Evolutionary conservation across 352 stramenopile species (phyloP).

Genomic region (Phytophthora kernoviae): DNA sequence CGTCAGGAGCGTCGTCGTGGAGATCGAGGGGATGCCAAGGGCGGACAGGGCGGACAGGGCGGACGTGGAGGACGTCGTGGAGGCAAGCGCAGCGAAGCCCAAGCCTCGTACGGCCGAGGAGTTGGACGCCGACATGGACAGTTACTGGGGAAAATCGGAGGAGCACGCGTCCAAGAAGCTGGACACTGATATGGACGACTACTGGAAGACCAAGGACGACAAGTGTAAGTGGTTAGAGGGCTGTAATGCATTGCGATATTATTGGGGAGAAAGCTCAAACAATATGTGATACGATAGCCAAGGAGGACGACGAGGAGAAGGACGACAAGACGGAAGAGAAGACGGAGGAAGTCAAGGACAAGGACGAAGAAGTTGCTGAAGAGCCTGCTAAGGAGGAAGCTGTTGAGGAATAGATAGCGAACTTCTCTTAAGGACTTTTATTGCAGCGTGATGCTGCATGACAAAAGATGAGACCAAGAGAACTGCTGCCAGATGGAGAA

Average conservation of each 20-base stretch:
- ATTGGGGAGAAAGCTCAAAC: background rate
- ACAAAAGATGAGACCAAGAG: conserved; percentile 3
- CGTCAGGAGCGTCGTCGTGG: conserved; percentile 32
- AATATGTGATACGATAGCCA: conserved; percentile 7
- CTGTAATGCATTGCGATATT: background rate
- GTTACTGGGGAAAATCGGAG: conserved; percentile 86
- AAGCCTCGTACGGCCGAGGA: conserved; percentile 82
- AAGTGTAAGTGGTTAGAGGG: conserved; percentile 27
- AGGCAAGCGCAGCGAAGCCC: conserved; percentile 40
- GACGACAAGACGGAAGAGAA: conserved; percentile 10
- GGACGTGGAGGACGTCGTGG: conserved; percentile 25
- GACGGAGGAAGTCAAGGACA: conserved; percentile 19
- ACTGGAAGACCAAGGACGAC: conserved; percentile 86
- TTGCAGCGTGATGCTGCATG: too few species aligned
- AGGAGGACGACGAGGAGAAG: conserved; percentile 23
- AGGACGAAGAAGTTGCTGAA: conserved; percentile 31
- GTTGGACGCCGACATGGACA: conserved; percentile 87
- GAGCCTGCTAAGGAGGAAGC: conserved; percentile 25
- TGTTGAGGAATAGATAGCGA: conserved; percentile 29
- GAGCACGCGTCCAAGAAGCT: conserved; percentile 87
- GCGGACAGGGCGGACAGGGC: conserved; percentile 18
- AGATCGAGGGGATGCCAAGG: conserved; percentile 13
- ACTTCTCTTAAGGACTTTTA: background rate
- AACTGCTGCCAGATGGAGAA: background rate
- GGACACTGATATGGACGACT: conserved; percentile 86